These are phyloP conservation scores for Hyaloperonospora arabidopsidis DNA, from an alignment of 352 stramenopile species.

Conservation along the genomic window DNA sequence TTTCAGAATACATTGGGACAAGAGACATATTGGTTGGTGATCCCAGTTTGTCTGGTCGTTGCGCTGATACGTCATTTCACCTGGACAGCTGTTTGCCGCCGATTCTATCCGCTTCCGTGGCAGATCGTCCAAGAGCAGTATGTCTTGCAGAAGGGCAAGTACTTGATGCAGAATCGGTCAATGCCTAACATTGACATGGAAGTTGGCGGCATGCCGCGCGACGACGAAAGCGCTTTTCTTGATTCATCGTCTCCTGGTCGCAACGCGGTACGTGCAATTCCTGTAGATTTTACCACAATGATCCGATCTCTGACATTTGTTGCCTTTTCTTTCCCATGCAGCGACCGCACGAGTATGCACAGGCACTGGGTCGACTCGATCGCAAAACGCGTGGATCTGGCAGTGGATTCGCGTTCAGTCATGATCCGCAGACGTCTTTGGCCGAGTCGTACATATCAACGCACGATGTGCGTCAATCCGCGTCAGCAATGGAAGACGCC, in stretches of 20 bases:
- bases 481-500: conserved; percentile 53
- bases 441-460: conserved; percentile 77
- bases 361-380: conserved; percentile 3
- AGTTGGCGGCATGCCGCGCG: conserved; percentile 33
- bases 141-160: conserved; percentile 37
- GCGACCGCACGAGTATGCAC: conserved; percentile 16
- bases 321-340: conserved; percentile 9
- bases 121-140: conserved; percentile 79
- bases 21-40: conserved; percentile 63
- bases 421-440: conserved; percentile 68
- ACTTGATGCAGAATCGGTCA: conserved; percentile 12
- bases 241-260: conserved; percentile 30
- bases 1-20: conserved; percentile 66
- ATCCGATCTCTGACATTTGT: conserved; percentile 12
- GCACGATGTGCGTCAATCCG: conserved; percentile 45
- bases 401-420: conserved; percentile 78
- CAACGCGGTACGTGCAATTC: conserved; percentile 18
- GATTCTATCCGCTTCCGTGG: conserved; percentile 68
- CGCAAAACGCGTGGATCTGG: conserved; percentile 55
- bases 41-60: conserved; percentile 47
- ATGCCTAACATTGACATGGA: conserved; percentile 46
- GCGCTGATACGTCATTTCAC: conserved; percentile 59
- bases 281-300: conserved; percentile 1
- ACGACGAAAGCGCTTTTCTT: conserved; percentile 36
- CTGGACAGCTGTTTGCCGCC: conserved; percentile 63